These are phyloP conservation scores for Colletotrichum melonis DNA, from an alignment of 2,329 filamentous ascomycete genomes.

Conservation along the genomic window DNA sequence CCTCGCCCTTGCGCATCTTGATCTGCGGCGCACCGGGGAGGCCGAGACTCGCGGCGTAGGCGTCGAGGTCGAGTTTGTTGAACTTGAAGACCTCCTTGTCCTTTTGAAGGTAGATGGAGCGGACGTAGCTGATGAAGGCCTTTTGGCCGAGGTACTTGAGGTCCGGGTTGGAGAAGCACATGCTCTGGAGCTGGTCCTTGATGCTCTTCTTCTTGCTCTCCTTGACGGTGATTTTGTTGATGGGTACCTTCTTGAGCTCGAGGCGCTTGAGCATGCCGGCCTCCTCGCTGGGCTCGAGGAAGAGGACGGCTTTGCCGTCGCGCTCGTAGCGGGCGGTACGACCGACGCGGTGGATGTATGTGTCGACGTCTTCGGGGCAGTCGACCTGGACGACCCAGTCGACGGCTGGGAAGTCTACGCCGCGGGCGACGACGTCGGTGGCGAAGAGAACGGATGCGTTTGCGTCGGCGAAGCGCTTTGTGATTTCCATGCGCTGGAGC, in stretches of 20 bases:
- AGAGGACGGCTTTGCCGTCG: conserved; percentile 87
- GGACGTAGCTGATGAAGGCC: conserved; percentile 90
- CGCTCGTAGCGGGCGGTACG: conserved; percentile 94
- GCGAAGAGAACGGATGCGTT: conserved; percentile 92
- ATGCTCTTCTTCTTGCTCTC: conserved; percentile 91
- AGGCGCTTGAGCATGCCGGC: conserved; percentile 88
- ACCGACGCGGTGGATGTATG: conserved; percentile 96
- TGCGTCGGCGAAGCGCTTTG: conserved; percentile 81
- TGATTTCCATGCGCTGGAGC: conserved; percentile 87
- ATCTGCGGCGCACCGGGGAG: conserved; percentile 93
- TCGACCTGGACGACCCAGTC: conserved; percentile 99
- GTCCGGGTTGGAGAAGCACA: conserved; percentile 95
- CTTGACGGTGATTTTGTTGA: conserved; percentile 87
- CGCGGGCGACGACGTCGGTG: conserved; percentile 93
- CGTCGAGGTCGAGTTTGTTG: conserved; percentile 84
- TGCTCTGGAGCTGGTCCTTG: conserved; percentile 86
- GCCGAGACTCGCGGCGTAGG: conserved; percentile 85
- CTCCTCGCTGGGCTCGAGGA: conserved; percentile 93
- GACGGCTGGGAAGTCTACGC: conserved; percentile 94
- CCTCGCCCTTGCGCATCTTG: conserved; percentile 91
- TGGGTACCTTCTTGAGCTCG: conserved; percentile 88
- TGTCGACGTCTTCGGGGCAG: conserved; percentile 95
- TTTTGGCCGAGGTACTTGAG: conserved; percentile 97
- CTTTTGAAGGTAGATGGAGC: conserved; percentile 87
- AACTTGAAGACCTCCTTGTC: conserved; percentile 94